A percentile compares a stretch with the other conserved stretches of the same genome.
phyloP scores from a whole-genome alignment of 345 rosid species.

The Microthlaspi erraticum region DNA sequence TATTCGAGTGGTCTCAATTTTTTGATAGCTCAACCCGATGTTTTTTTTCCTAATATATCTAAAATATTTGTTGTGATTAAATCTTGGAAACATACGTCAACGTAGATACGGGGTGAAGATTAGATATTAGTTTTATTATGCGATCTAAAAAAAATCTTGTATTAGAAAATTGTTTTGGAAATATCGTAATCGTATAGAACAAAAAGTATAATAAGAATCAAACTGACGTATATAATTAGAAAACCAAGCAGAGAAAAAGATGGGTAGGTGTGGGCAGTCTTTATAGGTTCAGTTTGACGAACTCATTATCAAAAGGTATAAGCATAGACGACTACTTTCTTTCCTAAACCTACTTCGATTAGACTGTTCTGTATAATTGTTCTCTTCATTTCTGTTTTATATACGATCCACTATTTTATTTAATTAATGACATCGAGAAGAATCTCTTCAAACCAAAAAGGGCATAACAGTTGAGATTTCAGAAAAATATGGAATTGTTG shows the following conservation, averaged over 20 bases:
- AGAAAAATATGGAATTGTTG: constrained; percentile 3
- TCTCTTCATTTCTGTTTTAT: constrained; percentile 43
- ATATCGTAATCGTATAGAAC: constrained; percentile 22
- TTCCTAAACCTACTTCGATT: constrained; percentile 38
- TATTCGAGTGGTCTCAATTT: neutral
- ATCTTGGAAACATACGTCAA: constrained; percentile 22
- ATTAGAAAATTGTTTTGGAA: constrained; percentile 22
- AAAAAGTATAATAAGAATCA: constrained; percentile 11
- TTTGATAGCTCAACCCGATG: neutral
- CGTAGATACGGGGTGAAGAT: neutral
- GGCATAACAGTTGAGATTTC: neutral
- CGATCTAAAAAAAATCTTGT: neutral
- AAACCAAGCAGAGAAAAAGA: constrained; percentile 16
- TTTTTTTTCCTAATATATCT: neutral
- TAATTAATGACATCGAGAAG: constrained; percentile 10
- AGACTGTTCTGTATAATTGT: constrained; percentile 15
- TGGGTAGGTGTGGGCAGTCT: constrained; percentile 35
- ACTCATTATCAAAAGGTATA: constrained; percentile 30
- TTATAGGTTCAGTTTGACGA: constrained; percentile 38
- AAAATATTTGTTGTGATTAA: neutral
- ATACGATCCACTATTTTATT: neutral
- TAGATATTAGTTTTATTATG: neutral
- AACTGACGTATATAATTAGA: constrained; percentile 19
- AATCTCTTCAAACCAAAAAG: constrained; percentile 1
- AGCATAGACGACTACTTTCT: constrained; percentile 25